A percentile compares a stretch with the other conserved stretches of the same genome.
Evolutionary conservation across 495 filamentous ascomycete species (phyloP).

Genomic region (Hypoxylon lienhwacheense): DNA sequence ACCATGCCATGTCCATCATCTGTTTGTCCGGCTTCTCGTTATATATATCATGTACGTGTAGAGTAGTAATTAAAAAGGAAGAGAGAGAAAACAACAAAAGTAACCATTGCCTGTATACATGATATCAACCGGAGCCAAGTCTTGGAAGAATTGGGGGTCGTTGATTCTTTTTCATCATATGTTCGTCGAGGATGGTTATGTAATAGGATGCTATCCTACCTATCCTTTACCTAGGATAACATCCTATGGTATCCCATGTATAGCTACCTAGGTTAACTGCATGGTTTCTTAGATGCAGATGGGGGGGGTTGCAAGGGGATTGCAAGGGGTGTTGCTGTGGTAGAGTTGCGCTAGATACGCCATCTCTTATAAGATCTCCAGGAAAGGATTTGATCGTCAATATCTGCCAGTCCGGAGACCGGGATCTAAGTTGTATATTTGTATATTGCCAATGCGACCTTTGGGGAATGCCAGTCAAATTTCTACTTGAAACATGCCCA

Average conservation of each 20-base stretch:
- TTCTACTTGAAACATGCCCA: slow-evolving; percentile 39
- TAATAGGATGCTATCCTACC: slow-evolving; percentile 6
- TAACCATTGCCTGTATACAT: too few relatives aligned
- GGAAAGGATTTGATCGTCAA: slow-evolving; percentile 28
- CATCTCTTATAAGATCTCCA: slow-evolving; percentile 23
- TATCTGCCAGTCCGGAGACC: slow-evolving; percentile 22
- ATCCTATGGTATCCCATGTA: neutral
- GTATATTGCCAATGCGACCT: slow-evolving; percentile 33
- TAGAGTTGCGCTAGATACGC: slow-evolving; percentile 33
- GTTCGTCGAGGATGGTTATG: slow-evolving; percentile 20
- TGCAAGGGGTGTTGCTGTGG: slow-evolving; percentile 27
- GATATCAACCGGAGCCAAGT: too few relatives aligned
- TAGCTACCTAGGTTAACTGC: neutral
- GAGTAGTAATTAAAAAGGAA: too few relatives aligned
- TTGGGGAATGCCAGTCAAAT: slow-evolving; percentile 36
- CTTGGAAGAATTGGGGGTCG: neutral
- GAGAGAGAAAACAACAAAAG: too few relatives aligned
- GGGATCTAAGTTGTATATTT: slow-evolving; percentile 30
- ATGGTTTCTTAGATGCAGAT: slow-evolving; percentile 21
- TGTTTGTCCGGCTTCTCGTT: too few relatives aligned
- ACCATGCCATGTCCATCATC: too few relatives aligned
- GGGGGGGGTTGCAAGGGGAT: slow-evolving; percentile 29
- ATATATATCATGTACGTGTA: too few relatives aligned
- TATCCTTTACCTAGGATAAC: neutral
- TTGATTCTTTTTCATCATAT: slow-evolving; percentile 8